Evolutionary conservation across 2,329 filamentous ascomycete genomes (phyloP).

Genomic region (Dactylellina leptospora): DNA sequence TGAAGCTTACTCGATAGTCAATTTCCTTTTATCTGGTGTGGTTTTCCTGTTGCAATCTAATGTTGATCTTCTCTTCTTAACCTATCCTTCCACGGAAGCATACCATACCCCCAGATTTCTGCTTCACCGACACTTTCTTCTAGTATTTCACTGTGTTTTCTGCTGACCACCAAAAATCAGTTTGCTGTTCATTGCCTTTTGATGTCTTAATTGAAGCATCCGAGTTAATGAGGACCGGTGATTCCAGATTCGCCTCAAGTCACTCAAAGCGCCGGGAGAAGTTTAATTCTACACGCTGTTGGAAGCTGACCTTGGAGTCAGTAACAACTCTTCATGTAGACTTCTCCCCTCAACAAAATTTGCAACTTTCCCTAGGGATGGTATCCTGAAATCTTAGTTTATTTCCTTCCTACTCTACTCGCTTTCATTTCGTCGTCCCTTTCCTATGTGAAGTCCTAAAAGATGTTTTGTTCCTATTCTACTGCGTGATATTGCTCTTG

Average conservation of each 20-base stretch:
- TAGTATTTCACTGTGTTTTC: constrained; percentile 35
- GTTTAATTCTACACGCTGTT: background rate
- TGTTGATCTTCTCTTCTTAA: constrained; percentile 28
- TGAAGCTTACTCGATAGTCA: constrained; percentile 2
- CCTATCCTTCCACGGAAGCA: constrained; percentile 43
- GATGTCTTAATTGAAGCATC: constrained; percentile 30
- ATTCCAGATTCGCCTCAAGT: constrained; percentile 27
- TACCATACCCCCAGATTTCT: constrained; percentile 22
- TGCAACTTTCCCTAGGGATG: constrained; percentile 26
- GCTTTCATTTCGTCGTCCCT: background rate
- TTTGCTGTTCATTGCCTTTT: constrained; percentile 9
- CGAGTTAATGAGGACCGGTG: constrained; percentile 53
- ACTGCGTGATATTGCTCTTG: constrained; percentile 19
- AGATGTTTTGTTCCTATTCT: constrained; percentile 11
- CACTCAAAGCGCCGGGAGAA: constrained; percentile 21
- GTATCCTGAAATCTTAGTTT: constrained; percentile 35
- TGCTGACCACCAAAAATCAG: constrained; percentile 27
- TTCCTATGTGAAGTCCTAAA: constrained; percentile 34
- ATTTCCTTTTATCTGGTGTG: constrained; percentile 41
- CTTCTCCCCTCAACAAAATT: constrained; percentile 20
- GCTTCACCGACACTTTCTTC: constrained; percentile 16
- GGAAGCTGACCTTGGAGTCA: background rate
- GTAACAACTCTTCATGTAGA: constrained; percentile 21
- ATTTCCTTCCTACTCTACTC: background rate
- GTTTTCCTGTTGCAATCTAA: constrained; percentile 42